Evolutionary conservation across 352 stramenopile species (phyloP).

Genomic region (Pythium dissotocum): DNA sequence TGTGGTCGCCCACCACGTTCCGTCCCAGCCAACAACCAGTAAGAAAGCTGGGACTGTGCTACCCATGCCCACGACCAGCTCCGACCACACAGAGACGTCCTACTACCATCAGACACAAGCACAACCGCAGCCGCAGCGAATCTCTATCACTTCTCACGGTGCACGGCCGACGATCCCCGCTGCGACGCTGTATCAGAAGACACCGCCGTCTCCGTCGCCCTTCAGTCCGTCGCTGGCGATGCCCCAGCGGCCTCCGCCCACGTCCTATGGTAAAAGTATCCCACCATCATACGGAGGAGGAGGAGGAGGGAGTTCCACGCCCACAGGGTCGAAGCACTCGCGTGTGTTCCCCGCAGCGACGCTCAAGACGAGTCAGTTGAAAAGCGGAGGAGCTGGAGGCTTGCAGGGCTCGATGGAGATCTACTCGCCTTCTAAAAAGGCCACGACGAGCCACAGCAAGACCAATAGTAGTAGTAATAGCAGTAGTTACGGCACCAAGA

Average conservation of each 20-base stretch:
- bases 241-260: constrained; percentile 50
- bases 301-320: neutral
- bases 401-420: constrained; percentile 48
- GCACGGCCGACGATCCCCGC: constrained; percentile 22
- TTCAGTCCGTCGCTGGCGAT: constrained; percentile 31
- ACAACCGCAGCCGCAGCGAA: constrained; percentile 12
- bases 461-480: constrained; percentile 25
- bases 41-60: constrained; percentile 24
- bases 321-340: constrained; percentile 16
- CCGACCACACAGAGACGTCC: neutral
- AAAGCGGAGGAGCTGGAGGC: neutral
- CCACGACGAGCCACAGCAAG: constrained; percentile 1
- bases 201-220: constrained; percentile 15
- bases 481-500: constrained; percentile 9
- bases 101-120: neutral
- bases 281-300: constrained; percentile 23
- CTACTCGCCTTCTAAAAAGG: constrained; percentile 53
- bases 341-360: constrained; percentile 17
- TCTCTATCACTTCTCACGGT: constrained; percentile 66
- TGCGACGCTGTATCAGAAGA: constrained; percentile 14
- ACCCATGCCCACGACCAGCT: constrained; percentile 13
- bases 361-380: constrained; percentile 9
- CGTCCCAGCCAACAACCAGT: constrained; percentile 6
- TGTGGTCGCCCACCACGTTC: neutral
- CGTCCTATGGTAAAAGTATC: constrained; percentile 52